Conservation (phyloP, 441 rosid species). For the Omphalea diandra region DNA sequence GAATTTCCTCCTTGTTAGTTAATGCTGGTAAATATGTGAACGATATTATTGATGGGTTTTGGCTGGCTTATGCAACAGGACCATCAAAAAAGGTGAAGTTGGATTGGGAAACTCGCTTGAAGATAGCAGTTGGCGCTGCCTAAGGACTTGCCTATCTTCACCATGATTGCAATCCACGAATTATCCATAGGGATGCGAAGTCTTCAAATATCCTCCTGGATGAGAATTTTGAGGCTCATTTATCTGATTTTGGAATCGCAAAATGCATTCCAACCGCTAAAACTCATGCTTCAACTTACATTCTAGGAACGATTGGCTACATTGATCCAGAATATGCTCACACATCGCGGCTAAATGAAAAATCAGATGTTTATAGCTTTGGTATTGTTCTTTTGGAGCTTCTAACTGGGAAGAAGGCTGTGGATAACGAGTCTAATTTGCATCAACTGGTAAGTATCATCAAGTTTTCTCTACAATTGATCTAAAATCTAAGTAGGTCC, state of each 20-base stretch:
- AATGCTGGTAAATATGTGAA: background rate
- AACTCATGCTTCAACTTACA: slow-evolving; percentile 80
- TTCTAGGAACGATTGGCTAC: slow-evolving; percentile 91
- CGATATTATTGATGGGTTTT: background rate
- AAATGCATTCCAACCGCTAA: slow-evolving; percentile 69
- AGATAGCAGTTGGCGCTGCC: slow-evolving; percentile 85
- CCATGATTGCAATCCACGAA: slow-evolving; percentile 89
- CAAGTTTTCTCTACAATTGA: background rate
- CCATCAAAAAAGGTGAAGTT: slow-evolving; percentile 77
- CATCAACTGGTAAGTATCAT: slow-evolving; percentile 63
- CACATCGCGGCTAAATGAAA: slow-evolving; percentile 79
- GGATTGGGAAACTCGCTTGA: slow-evolving; percentile 90
- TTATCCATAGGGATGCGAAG: slow-evolving; percentile 85
- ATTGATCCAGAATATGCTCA: slow-evolving; percentile 97
- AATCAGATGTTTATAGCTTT: slow-evolving; percentile 93
- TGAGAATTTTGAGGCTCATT: slow-evolving; percentile 75
- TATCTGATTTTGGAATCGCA: slow-evolving; percentile 93
- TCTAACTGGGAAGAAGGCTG: slow-evolving; percentile 92
- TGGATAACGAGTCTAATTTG: slow-evolving; percentile 81
- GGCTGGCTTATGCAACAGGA: slow-evolving; percentile 35
- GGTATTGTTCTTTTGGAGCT: slow-evolving; percentile 95
- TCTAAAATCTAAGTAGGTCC: background rate
- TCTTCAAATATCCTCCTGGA: slow-evolving; percentile 88
- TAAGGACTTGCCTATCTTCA: slow-evolving; percentile 97
- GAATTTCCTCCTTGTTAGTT: background rate